A percentile compares a stretch with the other conserved stretches of the same genome.
Conservation (phyloP, 441 rosid species). For the Erodium moschatum region DNA sequence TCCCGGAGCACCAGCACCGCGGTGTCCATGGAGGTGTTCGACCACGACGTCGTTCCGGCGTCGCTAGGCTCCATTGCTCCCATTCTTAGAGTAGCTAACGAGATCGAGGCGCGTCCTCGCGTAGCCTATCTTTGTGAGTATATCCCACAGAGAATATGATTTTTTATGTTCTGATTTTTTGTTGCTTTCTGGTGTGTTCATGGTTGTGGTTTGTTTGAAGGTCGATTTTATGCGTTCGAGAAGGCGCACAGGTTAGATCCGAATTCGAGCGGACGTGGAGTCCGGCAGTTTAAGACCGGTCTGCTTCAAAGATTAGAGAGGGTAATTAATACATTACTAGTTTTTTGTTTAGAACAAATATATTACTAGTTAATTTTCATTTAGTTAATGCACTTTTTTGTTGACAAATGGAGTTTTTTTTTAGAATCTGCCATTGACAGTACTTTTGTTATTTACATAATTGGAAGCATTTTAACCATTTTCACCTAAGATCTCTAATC, state of each 20-base stretch:
- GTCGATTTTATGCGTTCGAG: constrained; percentile 82
- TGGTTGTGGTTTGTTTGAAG: background rate
- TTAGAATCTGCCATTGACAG: background rate
- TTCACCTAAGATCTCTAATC: background rate
- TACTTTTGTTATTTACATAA: background rate
- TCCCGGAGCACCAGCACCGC: constrained; percentile 61
- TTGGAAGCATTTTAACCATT: background rate
- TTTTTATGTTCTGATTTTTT: no score
- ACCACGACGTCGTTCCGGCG: constrained; percentile 82
- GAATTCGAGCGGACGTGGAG: constrained; percentile 62
- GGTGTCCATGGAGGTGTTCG: constrained; percentile 50
- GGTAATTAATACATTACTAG: constrained; percentile 7
- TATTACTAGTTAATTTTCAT: background rate
- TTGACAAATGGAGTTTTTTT: background rate
- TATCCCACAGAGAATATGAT: no score
- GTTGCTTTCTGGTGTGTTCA: background rate
- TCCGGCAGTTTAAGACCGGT: constrained; percentile 67
- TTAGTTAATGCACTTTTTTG: background rate
- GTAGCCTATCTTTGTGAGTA: constrained; percentile 76
- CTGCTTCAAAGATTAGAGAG: constrained; percentile 56
- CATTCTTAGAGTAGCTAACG: constrained; percentile 70
- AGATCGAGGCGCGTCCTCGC: constrained; percentile 95
- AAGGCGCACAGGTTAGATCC: constrained; percentile 65
- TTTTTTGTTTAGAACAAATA: no score
- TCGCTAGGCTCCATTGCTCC: constrained; percentile 81